Evolutionary conservation across 306 rosid genomes (phyloP).

Genomic region (Malus asiatica): DNA sequence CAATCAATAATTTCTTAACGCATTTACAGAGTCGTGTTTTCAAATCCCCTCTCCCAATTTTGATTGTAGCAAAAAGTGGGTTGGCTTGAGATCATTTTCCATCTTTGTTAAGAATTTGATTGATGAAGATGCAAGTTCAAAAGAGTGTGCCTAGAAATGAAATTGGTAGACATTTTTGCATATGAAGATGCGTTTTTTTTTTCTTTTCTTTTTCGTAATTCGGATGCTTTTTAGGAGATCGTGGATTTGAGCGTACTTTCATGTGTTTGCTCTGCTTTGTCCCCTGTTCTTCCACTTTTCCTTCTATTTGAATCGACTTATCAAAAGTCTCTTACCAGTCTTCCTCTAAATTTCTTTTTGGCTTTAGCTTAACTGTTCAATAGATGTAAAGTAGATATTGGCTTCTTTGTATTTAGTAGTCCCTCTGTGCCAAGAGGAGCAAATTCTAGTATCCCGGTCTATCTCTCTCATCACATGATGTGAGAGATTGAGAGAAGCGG

Average conservation of each 20-base stretch:
- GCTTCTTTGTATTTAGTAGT: neutral
- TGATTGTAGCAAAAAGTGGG: too few relatives aligned
- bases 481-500: neutral
- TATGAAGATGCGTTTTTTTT: neutral
- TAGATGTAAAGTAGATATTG: neutral
- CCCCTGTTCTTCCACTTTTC: conserved; percentile 1
- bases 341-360: neutral
- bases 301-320: neutral
- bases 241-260: neutral
- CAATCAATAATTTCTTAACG: neutral
- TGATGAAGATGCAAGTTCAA: neutral
- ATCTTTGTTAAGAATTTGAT: neutral
- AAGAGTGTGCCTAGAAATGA: neutral
- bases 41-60: neutral
- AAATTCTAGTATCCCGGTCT: neutral
- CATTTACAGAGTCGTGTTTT: neutral
- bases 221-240: neutral
- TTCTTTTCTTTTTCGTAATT: neutral
- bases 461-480: neutral
- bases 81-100: neutral
- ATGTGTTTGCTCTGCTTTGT: conserved; percentile 1
- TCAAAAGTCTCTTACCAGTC: neutral
- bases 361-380: neutral
- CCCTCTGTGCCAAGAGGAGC: neutral
- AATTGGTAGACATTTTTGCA: neutral